phyloP scores from a whole-genome alignment of 805 yeast genomes.

The Lachancea quebecensis region DNA sequence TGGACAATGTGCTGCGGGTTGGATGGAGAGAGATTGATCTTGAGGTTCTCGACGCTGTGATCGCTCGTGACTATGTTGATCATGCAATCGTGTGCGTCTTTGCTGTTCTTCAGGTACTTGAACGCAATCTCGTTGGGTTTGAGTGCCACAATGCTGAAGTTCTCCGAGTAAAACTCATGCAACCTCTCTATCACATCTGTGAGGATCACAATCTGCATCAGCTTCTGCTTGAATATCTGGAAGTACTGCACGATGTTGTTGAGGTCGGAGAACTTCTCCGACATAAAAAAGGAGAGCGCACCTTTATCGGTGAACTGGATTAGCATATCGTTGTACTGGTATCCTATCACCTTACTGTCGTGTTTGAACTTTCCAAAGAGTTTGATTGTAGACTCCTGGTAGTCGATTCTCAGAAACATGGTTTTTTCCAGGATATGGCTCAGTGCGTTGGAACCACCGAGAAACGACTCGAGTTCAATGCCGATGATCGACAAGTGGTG shows the following conservation, averaged over 20 bases:
- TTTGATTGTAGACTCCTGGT: constrained; percentile 23
- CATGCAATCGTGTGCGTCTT: constrained; percentile 27
- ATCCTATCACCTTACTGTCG: constrained; percentile 26
- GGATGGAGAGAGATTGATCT: constrained; percentile 25
- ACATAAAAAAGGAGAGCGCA: constrained; percentile 24
- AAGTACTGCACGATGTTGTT: constrained; percentile 23
- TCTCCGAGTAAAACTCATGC: constrained; percentile 28
- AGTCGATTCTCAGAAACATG: constrained; percentile 29
- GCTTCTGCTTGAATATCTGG: constrained; percentile 25
- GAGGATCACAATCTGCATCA: constrained; percentile 29
- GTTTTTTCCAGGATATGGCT: constrained; percentile 26
- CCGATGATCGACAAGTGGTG: constrained; percentile 19
- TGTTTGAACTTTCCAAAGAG: constrained; percentile 29
- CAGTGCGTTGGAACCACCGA: constrained; percentile 26
- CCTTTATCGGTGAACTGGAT: constrained; percentile 25
- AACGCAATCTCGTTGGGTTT: constrained; percentile 31
- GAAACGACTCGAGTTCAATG: constrained; percentile 27
- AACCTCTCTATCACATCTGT: constrained; percentile 31
- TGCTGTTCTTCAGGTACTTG: constrained; percentile 25
- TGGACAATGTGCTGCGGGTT: constrained; percentile 32
- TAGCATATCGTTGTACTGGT: constrained; percentile 24
- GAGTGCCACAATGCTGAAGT: constrained; percentile 27
- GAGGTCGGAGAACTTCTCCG: constrained; percentile 22
- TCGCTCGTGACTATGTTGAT: constrained; percentile 26
- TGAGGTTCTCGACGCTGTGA: constrained; percentile 24